Percentiles rank a stretch among this genome's conserved stretches.
These are phyloP conservation scores for Aspergillus incahuasiensis DNA, from an alignment of 495 filamentous ascomycete species.

Conservation along the genomic window DNA sequence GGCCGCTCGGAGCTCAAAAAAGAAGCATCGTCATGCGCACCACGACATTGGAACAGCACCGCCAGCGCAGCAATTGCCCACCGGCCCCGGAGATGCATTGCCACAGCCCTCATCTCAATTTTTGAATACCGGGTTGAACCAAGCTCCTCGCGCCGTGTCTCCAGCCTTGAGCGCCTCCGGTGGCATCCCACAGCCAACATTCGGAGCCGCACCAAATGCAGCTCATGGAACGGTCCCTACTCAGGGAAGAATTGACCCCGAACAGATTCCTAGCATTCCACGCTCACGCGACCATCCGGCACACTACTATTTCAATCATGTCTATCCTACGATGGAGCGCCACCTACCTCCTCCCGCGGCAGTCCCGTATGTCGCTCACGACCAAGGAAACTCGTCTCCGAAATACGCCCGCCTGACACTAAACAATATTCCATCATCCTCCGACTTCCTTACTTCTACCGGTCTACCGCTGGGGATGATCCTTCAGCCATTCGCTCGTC, in stretches of 20 bases:
- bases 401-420: slow-evolving; percentile 88
- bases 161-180: slow-evolving; percentile 42
- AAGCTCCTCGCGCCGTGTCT: slow-evolving; percentile 45
- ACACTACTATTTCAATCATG: slow-evolving; percentile 76
- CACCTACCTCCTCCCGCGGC: slow-evolving; percentile 84
- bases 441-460: slow-evolving; percentile 74
- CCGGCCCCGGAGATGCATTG: slow-evolving; percentile 54
- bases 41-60: slow-evolving; percentile 64
- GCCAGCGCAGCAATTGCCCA: slow-evolving; percentile 58
- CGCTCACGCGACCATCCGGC: slow-evolving; percentile 74
- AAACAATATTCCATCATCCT: slow-evolving; percentile 82
- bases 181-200: slow-evolving; percentile 37
- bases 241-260: slow-evolving; percentile 78
- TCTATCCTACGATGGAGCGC: slow-evolving; percentile 91
- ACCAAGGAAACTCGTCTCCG: slow-evolving; percentile 95
- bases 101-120: slow-evolving; percentile 57
- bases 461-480: slow-evolving; percentile 82
- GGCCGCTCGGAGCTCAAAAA: slow-evolving; percentile 60
- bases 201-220: slow-evolving; percentile 27
- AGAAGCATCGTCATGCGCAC: slow-evolving; percentile 92
- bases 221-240: slow-evolving; percentile 48
- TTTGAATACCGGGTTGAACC: slow-evolving; percentile 61
- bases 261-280: slow-evolving; percentile 91
- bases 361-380: slow-evolving; percentile 85
- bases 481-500: slow-evolving; percentile 80